Percentiles rank a stretch among this genome's conserved stretches.
Evolutionary conservation across 129 eudicot genomes (phyloP).

Genomic region (Daucus carota): DH1_v3.0 NC_030382.2:53654501-53655000

Average conservation of each 20-base stretch:
- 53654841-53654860: background rate
- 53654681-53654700: constrained; percentile 79
- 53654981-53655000: too few relatives aligned
- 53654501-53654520: background rate
- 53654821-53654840: background rate
- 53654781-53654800: constrained; percentile 35
- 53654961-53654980: background rate
- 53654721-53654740: constrained; percentile 22
- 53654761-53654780: background rate
- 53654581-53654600: constrained; percentile 13
- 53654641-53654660: background rate
- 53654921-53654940: background rate
- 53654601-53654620: constrained; percentile 20
- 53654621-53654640: background rate
- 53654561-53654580: constrained; percentile 26
- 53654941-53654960: background rate
- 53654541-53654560: background rate
- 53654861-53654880: background rate
- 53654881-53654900: background rate
- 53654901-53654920: background rate
- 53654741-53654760: constrained; percentile 30
- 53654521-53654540: background rate
- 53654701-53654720: constrained; percentile 56
- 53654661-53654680: constrained; percentile 76
- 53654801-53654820: background rate